These are phyloP conservation scores for Lepidium didymum DNA, from an alignment of 345 rosid genomes.

Conservation along the genomic window DNA sequence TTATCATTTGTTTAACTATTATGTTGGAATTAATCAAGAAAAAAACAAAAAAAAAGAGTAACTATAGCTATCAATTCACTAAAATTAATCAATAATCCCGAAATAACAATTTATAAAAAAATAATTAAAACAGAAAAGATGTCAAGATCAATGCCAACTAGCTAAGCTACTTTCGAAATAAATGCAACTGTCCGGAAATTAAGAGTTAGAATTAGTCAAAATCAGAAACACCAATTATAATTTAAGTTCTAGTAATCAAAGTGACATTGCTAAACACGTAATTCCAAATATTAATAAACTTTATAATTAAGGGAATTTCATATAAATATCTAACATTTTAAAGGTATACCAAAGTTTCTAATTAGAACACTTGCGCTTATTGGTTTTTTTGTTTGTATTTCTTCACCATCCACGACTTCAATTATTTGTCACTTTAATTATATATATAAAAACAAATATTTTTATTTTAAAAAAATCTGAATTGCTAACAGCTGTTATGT, in stretches of 20 bases:
- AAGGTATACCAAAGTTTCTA: conserved; percentile 16
- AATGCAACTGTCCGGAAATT: conserved; percentile 13
- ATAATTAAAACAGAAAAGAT: background rate
- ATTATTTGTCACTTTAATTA: conserved; percentile 22
- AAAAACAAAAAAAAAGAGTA: background rate
- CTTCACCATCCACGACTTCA: conserved; percentile 5
- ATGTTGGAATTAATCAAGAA: background rate
- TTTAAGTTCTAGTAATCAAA: background rate
- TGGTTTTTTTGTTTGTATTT: conserved; percentile 1
- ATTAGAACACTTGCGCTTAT: conserved; percentile 15
- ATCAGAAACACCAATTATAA: conserved; percentile 2
- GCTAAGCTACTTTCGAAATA: conserved; percentile 8
- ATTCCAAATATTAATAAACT: background rate
- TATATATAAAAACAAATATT: background rate
- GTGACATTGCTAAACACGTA: conserved; percentile 14
- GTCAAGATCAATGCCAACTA: conserved; percentile 31
- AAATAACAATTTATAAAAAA: background rate
- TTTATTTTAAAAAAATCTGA: background rate
- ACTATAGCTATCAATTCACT: background rate
- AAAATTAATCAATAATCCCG: background rate
- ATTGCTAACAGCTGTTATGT: conserved; percentile 27
- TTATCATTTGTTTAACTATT: background rate
- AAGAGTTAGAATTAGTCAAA: conserved; percentile 21
- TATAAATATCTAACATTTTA: conserved; percentile 14
- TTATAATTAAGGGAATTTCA: conserved; percentile 5